A percentile compares a stretch with the other conserved stretches of the same genome.
Conservation (phyloP, 225 moss, liverwort and hornwort species). For the Straminergon stramineum region DNA sequence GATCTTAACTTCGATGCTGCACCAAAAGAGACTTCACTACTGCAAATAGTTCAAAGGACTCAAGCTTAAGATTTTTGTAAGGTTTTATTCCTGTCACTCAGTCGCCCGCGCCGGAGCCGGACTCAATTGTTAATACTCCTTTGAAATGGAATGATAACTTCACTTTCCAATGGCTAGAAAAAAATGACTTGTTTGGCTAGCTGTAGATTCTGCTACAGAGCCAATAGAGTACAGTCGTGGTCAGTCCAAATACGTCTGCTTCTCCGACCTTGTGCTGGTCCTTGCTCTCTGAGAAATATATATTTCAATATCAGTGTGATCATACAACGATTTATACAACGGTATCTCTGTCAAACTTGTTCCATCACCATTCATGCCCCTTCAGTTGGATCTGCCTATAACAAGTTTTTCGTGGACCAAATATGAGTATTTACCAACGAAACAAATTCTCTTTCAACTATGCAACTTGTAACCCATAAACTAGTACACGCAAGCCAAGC, state of each 20-base stretch:
- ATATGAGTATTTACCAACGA: too few species aligned
- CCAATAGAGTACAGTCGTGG: not conserved
- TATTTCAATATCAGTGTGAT: not conserved
- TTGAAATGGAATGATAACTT: not conserved
- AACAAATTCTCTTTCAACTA: not conserved
- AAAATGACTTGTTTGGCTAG: too few species aligned
- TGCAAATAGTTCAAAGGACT: not conserved
- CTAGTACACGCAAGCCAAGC: not conserved
- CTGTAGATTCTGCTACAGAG: not conserved
- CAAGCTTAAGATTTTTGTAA: not conserved
- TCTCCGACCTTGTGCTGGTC: not conserved
- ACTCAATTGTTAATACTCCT: not conserved
- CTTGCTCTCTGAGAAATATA: not conserved
- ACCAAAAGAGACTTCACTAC: not conserved
- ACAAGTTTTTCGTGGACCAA: not conserved
- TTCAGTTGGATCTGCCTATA: not conserved
- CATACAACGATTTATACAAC: not conserved
- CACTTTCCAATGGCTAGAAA: not conserved
- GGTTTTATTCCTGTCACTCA: not conserved
- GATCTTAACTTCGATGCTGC: not conserved
- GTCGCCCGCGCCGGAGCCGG: not conserved
- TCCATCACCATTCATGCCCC: not conserved
- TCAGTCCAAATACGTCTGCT: not conserved
- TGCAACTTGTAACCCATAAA: not conserved
- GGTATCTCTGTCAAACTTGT: not conserved